Base-by-base conservation (phyloP, 2,329 filamentous ascomycete species). In the Colletotrichum tamarilloi region DNA sequence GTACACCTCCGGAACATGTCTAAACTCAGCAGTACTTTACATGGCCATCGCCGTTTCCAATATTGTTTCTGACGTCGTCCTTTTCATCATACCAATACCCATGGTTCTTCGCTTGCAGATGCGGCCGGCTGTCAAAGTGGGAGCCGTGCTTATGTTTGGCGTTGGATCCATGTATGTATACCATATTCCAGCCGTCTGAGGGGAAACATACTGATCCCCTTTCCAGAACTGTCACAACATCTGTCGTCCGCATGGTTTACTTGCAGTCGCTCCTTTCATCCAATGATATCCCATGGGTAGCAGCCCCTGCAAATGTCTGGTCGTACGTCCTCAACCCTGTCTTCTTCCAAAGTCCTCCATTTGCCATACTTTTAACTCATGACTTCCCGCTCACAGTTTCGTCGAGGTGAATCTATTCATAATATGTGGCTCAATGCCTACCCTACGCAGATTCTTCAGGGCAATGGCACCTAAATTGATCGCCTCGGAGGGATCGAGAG, bases 11-110 rank as follows among this genome's bases (percentile, higher is more conserved):
- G 84, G 68, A 75, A 78, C 72, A 8, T 88, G 86, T 56, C 79
- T 88, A 28, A 78, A 85, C 57, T 81, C 84, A 35, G 81, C 85
- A 3, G 78, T 83, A 1, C 82, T 88, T 59, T 88, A 88, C 74
- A 83, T 88, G 28, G 80, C 83, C 24, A 87, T 86, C n/a, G 85
- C 86, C 0, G 82, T 82, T 1, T 78, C 84, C 19, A 87, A 87
- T 60, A 85, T 88, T 30, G 69, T 84, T 6, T 87, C 86, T 0
- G 86, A 88, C 73, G 67, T 88, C 0, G 71, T 87, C 19, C 82
- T 87, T 5, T 85, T 86, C 58, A 74, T 81, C 0, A 78, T 88
- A 3, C 87, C 86, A 0, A 82, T 88, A 19, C 84, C 83, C 0
- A 85, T 85, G 32, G 79, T 88, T 1, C 75, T 84, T 49, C 79